These are phyloP conservation scores for Hemisphaericaspora subhashii DNA, from an alignment of 1,139 yeast genomes.

Conservation along the genomic window DNA sequence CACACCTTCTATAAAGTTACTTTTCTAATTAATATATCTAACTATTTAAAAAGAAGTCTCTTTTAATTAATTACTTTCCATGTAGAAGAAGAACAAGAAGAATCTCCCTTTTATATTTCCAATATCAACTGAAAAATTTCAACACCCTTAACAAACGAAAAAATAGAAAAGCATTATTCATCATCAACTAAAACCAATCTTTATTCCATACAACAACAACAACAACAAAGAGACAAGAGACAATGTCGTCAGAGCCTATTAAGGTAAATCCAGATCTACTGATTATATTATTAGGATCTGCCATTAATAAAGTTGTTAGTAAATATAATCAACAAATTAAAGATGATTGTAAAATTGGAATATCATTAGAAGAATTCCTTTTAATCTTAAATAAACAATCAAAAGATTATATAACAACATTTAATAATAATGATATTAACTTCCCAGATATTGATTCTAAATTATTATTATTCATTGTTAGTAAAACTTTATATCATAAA, in stretches of 20 bases:
- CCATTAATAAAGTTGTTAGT: slow-evolving; percentile 27
- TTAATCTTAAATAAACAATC: slow-evolving; percentile 19
- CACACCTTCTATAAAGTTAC: too few species aligned
- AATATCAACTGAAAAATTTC: too few species aligned
- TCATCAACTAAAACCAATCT: too few species aligned
- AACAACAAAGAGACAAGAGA: background rate
- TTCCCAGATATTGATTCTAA: slow-evolving; percentile 16
- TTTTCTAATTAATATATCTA: too few species aligned
- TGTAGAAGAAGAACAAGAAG: too few species aligned
- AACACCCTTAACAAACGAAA: too few species aligned
- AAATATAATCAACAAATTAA: slow-evolving; percentile 11
- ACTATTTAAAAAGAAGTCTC: too few species aligned
- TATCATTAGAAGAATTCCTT: slow-evolving; percentile 21
- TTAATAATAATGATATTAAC: slow-evolving; percentile 14
- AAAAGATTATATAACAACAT: slow-evolving; percentile 16
- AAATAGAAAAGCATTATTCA: too few species aligned
- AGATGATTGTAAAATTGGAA: slow-evolving; percentile 15
- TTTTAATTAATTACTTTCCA: too few species aligned
- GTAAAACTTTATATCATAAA: slow-evolving; percentile 16
- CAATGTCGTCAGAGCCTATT: slow-evolving; percentile 17
- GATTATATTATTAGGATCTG: slow-evolving; percentile 30
- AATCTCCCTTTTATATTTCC: too few species aligned
- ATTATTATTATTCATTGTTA: slow-evolving; percentile 14
- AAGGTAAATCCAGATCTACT: slow-evolving; percentile 17
- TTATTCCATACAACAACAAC: too few species aligned